Percentiles rank a stretch among this genome's conserved stretches.
Conservation (phyloP, 2,329 filamentous ascomycete genomes). For the Penicillium sp. region DNA sequence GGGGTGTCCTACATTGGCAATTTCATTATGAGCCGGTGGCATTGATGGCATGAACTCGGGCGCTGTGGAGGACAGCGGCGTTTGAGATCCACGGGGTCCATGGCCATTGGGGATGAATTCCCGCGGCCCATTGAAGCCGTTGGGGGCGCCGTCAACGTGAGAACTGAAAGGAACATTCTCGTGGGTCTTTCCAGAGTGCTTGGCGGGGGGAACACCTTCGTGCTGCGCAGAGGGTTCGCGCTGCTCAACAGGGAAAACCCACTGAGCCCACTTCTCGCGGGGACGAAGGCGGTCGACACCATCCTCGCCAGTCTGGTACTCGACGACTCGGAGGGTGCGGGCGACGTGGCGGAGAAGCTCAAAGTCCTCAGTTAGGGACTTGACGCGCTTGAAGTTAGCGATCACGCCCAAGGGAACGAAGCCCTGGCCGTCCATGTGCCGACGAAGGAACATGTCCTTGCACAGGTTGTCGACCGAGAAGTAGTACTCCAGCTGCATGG, state of each 20-base stretch:
- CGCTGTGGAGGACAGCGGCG: conserved; percentile 58
- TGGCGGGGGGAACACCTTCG: conserved; percentile 55
- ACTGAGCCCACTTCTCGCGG: conserved; percentile 71
- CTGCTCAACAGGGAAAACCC: conserved; percentile 66
- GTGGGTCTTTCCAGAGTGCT: conserved; percentile 33
- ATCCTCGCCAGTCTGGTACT: conserved; percentile 71
- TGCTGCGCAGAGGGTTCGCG: conserved; percentile 70
- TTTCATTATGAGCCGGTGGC: conserved; percentile 29
- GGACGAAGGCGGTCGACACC: conserved; percentile 72
- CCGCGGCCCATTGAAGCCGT: conserved; percentile 26
- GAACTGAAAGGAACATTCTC: conserved; percentile 34
- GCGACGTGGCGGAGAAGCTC: conserved; percentile 72
- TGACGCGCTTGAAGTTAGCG: conserved; percentile 79
- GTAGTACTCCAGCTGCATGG: conserved; percentile 76
- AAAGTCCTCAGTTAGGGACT: conserved; percentile 65
- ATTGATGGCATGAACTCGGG: conserved; percentile 56
- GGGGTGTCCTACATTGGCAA: conserved; percentile 35
- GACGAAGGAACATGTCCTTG: conserved; percentile 84
- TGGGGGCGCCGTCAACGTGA: conserved; percentile 29
- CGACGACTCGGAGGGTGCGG: conserved; percentile 65
- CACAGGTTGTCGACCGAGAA: conserved; percentile 93
- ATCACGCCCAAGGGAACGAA: conserved; percentile 79
- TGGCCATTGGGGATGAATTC: conserved; percentile 40
- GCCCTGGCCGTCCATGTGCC: conserved; percentile 91
- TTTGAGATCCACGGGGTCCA: conserved; percentile 41